A percentile compares a stretch with the other conserved stretches of the same genome.
phyloP scores from a whole-genome alignment of 208 protist species.

The Giardia duodenalis region DNA sequence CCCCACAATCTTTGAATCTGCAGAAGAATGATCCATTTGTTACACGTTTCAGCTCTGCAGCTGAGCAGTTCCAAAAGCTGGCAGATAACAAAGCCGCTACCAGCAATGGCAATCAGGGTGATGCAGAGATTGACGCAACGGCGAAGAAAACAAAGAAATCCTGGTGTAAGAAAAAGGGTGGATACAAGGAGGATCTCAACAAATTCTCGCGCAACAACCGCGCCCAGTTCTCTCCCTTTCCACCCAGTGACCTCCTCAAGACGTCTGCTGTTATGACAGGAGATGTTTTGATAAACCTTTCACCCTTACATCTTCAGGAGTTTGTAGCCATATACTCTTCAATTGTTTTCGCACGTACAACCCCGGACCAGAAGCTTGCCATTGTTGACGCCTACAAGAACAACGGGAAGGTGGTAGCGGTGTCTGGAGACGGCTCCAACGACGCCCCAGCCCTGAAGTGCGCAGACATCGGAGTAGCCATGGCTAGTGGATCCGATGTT shows the following conservation, averaged over 20 bases:
- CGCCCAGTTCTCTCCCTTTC: neutral
- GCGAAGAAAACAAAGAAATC: neutral
- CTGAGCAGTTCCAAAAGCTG: no score
- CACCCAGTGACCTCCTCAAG: neutral
- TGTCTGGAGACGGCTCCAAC: constrained; percentile 79
- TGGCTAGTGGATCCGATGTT: constrained; percentile 80
- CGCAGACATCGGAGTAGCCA: constrained; percentile 84
- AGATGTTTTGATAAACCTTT: neutral
- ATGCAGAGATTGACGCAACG: neutral
- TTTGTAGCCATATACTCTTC: constrained; percentile 34
- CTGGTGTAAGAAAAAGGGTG: neutral
- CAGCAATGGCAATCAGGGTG: neutral
- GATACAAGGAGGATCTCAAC: neutral
- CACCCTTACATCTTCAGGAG: neutral
- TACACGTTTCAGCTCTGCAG: no score
- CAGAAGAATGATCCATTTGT: constrained; percentile 21
- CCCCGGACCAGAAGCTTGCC: constrained; percentile 63
- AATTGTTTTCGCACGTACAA: constrained; percentile 67
- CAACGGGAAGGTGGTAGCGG: constrained; percentile 52
- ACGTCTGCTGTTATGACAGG: constrained; percentile 29
- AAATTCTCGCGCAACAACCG: neutral
- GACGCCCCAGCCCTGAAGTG: constrained; percentile 76
- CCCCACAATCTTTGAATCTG: constrained; percentile 41
- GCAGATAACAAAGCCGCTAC: no score
- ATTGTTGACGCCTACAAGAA: constrained; percentile 48